Percentiles rank a stretch among this genome's conserved stretches.
phyloP scores from a whole-genome alignment of 148 eudicot species.

The Euryodendron excelsum region DNA sequence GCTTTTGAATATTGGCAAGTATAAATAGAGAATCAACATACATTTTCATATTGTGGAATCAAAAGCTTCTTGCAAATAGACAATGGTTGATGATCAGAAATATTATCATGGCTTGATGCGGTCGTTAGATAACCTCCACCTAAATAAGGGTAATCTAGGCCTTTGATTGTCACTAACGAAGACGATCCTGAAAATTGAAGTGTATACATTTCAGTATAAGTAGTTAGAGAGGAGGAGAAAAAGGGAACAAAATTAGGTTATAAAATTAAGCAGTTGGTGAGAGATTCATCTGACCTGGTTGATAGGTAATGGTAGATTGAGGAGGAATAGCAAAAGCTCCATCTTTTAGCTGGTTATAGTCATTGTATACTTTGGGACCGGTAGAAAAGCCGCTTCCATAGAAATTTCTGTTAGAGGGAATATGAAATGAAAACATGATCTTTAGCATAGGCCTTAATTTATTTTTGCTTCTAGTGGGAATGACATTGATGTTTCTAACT shows the following conservation, averaged over 20 bases:
- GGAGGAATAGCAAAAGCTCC: not conserved
- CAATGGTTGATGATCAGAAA: conserved; percentile 2
- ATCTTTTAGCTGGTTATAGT: not conserved
- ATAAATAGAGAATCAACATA: conserved; percentile 1
- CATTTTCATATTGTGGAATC: not conserved
- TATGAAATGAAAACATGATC: not conserved
- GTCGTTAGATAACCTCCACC: not conserved
- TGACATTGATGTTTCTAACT: not conserved
- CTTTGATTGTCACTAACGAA: not conserved
- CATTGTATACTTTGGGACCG: not conserved
- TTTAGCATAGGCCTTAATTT: not conserved
- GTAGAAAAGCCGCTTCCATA: not conserved
- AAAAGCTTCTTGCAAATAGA: not conserved
- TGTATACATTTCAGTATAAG: too few relatives aligned
- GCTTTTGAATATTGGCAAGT: not conserved
- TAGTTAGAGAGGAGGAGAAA: not conserved
- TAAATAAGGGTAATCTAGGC: conserved; percentile 15
- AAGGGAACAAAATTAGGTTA: not conserved
- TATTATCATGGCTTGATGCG: not conserved
- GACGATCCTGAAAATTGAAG: conserved; percentile 16
- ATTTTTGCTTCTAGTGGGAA: not conserved
- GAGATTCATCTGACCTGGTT: conserved; percentile 4
- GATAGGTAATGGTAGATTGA: not conserved
- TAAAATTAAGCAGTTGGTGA: not conserved
- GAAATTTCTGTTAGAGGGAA: conserved; percentile 10